Evolutionary conservation across 495 filamentous ascomycete species (phyloP), one percentile per base, ranked within the genome.

Genomic region (Platismatia glauca): DNA sequence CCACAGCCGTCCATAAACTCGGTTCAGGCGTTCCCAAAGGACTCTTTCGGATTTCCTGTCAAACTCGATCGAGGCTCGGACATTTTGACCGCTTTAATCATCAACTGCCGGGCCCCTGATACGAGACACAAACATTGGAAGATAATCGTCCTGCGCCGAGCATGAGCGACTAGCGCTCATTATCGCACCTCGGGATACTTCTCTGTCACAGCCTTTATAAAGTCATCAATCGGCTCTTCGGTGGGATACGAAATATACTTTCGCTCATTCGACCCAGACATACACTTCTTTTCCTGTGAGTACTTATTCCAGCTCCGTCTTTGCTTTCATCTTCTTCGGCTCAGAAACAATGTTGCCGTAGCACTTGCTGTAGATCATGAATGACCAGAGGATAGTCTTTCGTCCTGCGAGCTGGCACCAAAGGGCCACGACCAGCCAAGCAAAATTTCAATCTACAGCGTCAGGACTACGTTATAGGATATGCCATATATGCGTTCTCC

Each of bases 401-500:
- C n/a, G 12, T 37, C 27, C 12, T 39, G 24, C 33, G 22, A 58
- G 41, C 34, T 29, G 1, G 22, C 11, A 24, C 15, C 52, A 46
- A 44, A 20, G 6, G 5, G 27, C 16, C 9, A 53, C 16, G 16
- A 58, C 20, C 4, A 50, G 39, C 12, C 24, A 24, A 38, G 24
- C 18, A 12, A 46, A 20, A 22, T 41, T 20, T 24, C 34, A 34
- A 29, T 48, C 20, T 27, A 56, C 34, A 50, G 31, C 18, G 15
- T 46, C 27, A 27, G 33, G 5, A 20, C 34, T 34, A 11, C 13
- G 38, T 58, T 15, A 0, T 22, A 56, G 34, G 55, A 16, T 39
- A 58, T 63, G 55, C 61, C 61, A 22, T 57, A 48, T 3, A 58
- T 63, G 61, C 29, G 55, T 58, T 57, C 55, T 38, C 61, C 55